Evolutionary conservation across 2,329 filamentous ascomycete species (phyloP), one percentile per base, ranked within the genome.

Genomic region (Akanthomyces muscarius): DNA sequence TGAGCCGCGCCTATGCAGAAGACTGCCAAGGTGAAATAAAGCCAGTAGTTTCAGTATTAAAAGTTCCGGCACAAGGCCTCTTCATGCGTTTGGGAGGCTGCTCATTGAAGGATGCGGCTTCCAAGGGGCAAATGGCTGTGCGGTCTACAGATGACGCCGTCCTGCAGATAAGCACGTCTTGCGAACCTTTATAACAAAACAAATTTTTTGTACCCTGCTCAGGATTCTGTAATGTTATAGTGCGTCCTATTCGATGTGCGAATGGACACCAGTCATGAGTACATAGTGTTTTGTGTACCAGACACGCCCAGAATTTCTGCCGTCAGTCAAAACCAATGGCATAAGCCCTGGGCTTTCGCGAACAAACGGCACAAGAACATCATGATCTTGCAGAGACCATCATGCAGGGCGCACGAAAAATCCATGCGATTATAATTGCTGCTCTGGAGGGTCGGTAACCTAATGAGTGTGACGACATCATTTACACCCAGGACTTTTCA

Each of bases 1-100:
- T 73, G 42, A 76, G 74, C 62, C 66, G 69, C 7, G 62, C 71
- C 8, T 73, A 71, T 42, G 68, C 65, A 1, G 75, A 76, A 52
- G 73, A 76, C 23, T 61, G 78, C 5, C 54, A 69, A 5, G 72
- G 74, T 5, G 69, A 71, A 5, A 67, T 77, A 10, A 48, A 66
- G 2, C 72, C 71, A 1, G 50, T 65, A 4, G 71, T 73, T 42
- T 57, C 58, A 2, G 64, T 58, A 0, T 68, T 73, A 6, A 52
- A 23, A 0, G 75, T 75, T 52, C 71, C 77, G 0, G 67, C 69
- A 0, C 67, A 74, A 44, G 74, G 76, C 0, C 66, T 81, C n/a
- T 80, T 81, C 62, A 71, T 79, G 63, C 72, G 77, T 13, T 69
- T 81, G 18, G 74, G 76, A 30, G 73, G 73, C 14, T 80, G 76